Percentiles rank a stretch among this genome's conserved stretches.
Evolutionary conservation across 306 rosid species (phyloP).

Genomic region (Argentina anserina): DNA sequence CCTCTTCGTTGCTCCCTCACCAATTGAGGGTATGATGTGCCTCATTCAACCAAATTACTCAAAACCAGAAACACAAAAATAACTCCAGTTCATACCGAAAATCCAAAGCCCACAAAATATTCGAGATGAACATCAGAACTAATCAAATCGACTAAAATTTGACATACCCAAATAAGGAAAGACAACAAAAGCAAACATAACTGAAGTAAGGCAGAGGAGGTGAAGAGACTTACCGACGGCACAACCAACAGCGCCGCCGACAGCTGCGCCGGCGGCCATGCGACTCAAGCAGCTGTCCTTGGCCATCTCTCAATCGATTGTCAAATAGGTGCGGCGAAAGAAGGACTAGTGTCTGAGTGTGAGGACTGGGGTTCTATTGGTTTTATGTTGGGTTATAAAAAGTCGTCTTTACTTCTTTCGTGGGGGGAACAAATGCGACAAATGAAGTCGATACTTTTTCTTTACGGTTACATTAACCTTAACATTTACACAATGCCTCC

Average conservation of each 20-base stretch:
- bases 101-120: no score
- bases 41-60: neutral
- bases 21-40: no score
- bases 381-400: no score
- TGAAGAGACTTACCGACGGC: slow-evolving; percentile 66
- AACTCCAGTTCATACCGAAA: neutral
- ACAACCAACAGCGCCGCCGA: slow-evolving; percentile 73
- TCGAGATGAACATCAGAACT: no score
- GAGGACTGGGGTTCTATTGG: no score
- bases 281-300: slow-evolving; percentile 70
- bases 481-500: no score
- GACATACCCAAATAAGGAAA: neutral
- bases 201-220: slow-evolving; percentile 3
- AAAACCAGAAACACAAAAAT: neutral
- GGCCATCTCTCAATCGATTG: slow-evolving; percentile 59
- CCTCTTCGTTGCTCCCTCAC: no score
- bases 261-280: slow-evolving; percentile 60
- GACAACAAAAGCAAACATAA: neutral
- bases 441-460: no score
- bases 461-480: no score
- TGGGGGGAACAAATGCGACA: no score
- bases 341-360: neutral
- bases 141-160: neutral
- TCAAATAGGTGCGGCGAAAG: neutral
- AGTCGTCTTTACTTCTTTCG: no score